Evolutionary conservation across 2,329 filamentous ascomycete species (phyloP).

Genomic region (Lachnellula hyalina): DNA sequence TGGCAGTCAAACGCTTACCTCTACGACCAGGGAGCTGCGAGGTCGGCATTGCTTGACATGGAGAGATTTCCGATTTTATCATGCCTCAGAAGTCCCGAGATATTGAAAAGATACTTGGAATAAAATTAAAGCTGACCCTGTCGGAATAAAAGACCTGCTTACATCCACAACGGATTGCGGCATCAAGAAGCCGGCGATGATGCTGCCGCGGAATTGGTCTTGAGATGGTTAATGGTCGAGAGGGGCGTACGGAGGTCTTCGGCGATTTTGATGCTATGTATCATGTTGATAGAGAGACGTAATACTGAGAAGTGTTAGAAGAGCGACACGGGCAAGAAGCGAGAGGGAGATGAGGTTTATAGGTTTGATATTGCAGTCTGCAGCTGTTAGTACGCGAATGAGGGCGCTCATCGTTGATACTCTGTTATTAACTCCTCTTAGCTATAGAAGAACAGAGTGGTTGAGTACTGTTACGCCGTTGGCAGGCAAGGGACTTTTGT

Average conservation of each 20-base stretch:
- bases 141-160: no score
- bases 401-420: constrained; percentile 47
- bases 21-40: constrained; percentile 50
- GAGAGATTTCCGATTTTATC: no score
- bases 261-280: constrained; percentile 34
- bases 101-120: no score
- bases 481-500: constrained; percentile 40
- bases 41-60: no score
- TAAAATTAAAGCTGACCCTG: no score
- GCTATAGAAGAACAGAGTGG: constrained; percentile 46
- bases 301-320: constrained; percentile 43
- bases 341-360: constrained; percentile 34
- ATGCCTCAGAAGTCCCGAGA: no score
- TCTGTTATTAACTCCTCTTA: constrained; percentile 55
- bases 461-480: constrained; percentile 53
- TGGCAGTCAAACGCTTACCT: constrained; percentile 55
- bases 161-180: constrained; percentile 56
- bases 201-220: constrained; percentile 53
- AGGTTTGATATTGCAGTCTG: constrained; percentile 52
- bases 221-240: constrained; percentile 51
- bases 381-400: constrained; percentile 43
- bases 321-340: neutral
- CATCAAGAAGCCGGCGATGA: constrained; percentile 54
- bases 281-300: constrained; percentile 46
- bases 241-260: constrained; percentile 61